These are phyloP conservation scores for Suhomyces sp. DNA, from an alignment of 805 yeast species.

Conservation along the genomic window DNA sequence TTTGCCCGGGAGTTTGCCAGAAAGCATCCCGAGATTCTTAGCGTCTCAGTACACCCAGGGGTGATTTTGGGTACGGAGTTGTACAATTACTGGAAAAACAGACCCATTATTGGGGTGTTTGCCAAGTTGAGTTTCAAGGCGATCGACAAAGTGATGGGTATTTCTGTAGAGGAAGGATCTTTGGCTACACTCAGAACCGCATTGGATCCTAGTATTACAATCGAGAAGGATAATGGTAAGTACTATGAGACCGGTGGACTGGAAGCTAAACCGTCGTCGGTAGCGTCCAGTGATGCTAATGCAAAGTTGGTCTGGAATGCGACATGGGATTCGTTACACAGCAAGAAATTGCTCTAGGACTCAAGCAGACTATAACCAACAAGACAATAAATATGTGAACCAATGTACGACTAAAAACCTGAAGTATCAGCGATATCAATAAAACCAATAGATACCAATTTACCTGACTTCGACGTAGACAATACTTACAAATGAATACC, in stretches of 20 bases:
- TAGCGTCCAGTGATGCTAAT: conserved; percentile 22
- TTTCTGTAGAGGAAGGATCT: conserved; percentile 33
- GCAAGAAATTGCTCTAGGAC: conserved; percentile 2
- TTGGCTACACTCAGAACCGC: conserved; percentile 34
- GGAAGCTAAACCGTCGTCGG: conserved; percentile 17
- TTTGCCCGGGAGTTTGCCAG: conserved; percentile 25
- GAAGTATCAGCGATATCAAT: no score
- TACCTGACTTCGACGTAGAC: no score
- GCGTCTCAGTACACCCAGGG: conserved; percentile 41
- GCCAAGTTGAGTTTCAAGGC: conserved; percentile 14
- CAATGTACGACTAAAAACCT: no score
- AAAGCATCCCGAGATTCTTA: conserved; percentile 28
- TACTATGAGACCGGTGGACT: conserved; percentile 34
- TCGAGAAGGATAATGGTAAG: conserved; percentile 24
- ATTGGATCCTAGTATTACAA: conserved; percentile 24
- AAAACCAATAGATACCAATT: no score
- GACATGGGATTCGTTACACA: conserved; percentile 15
- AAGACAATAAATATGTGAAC: no score
- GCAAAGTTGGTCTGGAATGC: conserved; percentile 29
- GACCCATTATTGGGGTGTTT: conserved; percentile 23
- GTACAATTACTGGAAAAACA: conserved; percentile 26
- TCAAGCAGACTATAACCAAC: no score
- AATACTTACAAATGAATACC: background rate
- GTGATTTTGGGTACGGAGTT: conserved; percentile 32
- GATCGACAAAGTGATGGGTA: conserved; percentile 20